Evolutionary conservation across 2,329 filamentous ascomycete genomes (phyloP).

Genomic region (Ceratocystiopsis sp.): DNA sequence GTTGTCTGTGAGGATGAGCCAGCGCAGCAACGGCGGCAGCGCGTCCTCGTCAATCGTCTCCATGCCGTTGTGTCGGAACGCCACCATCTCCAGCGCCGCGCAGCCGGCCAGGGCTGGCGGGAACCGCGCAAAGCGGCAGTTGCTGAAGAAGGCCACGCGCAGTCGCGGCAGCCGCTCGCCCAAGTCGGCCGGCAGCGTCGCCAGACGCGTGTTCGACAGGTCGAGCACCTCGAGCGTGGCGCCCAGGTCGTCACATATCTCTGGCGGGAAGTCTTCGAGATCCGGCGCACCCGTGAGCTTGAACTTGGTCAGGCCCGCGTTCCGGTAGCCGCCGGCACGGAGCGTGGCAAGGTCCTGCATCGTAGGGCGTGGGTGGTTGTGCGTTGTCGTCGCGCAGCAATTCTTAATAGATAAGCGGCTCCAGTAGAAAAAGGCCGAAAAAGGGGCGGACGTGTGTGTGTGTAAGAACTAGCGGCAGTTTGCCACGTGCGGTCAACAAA

Average conservation of each 20-base stretch:
- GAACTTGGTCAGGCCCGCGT: conserved; percentile 15
- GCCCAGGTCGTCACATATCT: conserved; percentile 22
- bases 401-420: no score
- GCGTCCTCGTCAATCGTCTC: conserved; percentile 20
- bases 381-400: no score
- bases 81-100: conserved; percentile 29
- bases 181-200: conserved; percentile 22
- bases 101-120: conserved; percentile 24
- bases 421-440: no score
- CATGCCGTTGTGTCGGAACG: conserved; percentile 30
- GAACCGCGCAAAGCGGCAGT: conserved; percentile 26
- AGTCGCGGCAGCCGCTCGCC: conserved; percentile 22
- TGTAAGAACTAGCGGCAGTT: no score
- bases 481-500: no score
- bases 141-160: conserved; percentile 28
- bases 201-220: conserved; percentile 27
- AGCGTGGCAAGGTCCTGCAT: conserved; percentile 19
- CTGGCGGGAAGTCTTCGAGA: conserved; percentile 20
- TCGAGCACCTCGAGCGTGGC: conserved; percentile 27
- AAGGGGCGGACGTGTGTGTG: no score
- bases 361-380: background rate
- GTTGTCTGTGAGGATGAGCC: conserved; percentile 32
- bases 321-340: conserved; percentile 16
- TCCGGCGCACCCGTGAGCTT: conserved; percentile 16
- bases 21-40: conserved; percentile 25